Percentiles rank a stretch among this genome's conserved stretches.
phyloP scores from a whole-genome alignment of 768 basidiomycete genomes.

The Rubroboletus pulcherrimus region DNA sequence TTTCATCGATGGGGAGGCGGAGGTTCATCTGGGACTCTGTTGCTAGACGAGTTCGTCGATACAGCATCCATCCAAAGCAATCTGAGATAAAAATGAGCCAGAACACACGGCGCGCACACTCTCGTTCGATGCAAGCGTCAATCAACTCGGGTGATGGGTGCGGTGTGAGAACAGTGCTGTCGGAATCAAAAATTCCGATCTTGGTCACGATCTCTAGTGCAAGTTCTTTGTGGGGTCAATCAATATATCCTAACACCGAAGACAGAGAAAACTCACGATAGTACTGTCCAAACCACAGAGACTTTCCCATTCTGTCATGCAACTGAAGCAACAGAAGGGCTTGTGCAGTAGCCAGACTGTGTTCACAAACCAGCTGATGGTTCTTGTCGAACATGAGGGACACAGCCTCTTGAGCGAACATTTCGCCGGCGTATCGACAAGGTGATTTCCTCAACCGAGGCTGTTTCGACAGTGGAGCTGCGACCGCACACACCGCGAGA shows the following conservation, averaged over 20 bases:
- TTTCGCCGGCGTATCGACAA: constrained; percentile 51
- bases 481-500: constrained; percentile 72
- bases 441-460: constrained; percentile 55
- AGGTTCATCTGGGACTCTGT: constrained; percentile 49
- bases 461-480: constrained; percentile 71
- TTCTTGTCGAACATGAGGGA: constrained; percentile 69
- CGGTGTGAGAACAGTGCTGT: constrained; percentile 57
- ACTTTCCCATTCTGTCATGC: constrained; percentile 51
- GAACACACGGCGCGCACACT: constrained; percentile 77
- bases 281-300: constrained; percentile 28
- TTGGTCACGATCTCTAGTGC: constrained; percentile 65
- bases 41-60: constrained; percentile 34
- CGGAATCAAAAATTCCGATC: constrained; percentile 61
- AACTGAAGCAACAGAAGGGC: constrained; percentile 70
- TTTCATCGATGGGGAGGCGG: constrained; percentile 76
- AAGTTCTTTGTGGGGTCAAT: constrained; percentile 41
- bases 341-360: constrained; percentile 70
- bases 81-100: constrained; percentile 73
- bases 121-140: constrained; percentile 62
- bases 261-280: constrained; percentile 25
- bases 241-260: neutral
- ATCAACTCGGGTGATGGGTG: constrained; percentile 57
- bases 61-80: constrained; percentile 38
- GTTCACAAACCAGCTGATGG: constrained; percentile 55
- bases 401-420: constrained; percentile 55